Conservation (phyloP, 1,284 basidiomycete species). For the Thecaphora thlaspeos region DNA sequence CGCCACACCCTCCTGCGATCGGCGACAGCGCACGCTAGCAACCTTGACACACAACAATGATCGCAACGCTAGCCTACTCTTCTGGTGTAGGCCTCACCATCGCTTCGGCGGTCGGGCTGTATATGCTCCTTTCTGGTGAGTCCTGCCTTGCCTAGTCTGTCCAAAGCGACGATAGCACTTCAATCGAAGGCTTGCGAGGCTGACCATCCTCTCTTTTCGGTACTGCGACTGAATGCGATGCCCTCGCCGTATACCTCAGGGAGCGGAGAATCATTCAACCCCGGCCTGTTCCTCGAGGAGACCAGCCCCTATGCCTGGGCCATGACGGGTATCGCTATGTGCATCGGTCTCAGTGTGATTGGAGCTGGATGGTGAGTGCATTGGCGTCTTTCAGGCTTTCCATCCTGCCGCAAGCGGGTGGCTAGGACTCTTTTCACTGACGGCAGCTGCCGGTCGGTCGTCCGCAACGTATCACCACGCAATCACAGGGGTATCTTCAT, state of each 20-base stretch:
- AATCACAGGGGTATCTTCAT: slow-evolving; percentile 87
- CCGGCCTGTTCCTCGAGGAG: slow-evolving; percentile 75
- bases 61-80: slow-evolving; percentile 25
- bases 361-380: slow-evolving; percentile 89
- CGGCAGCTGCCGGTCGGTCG: no score
- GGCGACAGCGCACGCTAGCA: no score
- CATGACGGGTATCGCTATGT: slow-evolving; percentile 82
- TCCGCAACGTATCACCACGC: no score
- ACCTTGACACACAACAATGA: slow-evolving; percentile 14
- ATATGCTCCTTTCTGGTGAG: slow-evolving; percentile 40
- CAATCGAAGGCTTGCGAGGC: slow-evolving; percentile 14
- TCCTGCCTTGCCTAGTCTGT: no score
- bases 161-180: slow-evolving; percentile 20
- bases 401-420: no score
- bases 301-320: slow-evolving; percentile 92
- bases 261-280: slow-evolving; percentile 39
- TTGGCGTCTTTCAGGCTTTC: no score
- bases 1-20: no score
- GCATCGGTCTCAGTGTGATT: slow-evolving; percentile 87
- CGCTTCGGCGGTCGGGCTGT: slow-evolving; percentile 26
- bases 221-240: slow-evolving; percentile 34
- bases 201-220: slow-evolving; percentile 14
- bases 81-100: slow-evolving; percentile 14
- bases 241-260: slow-evolving; percentile 31
- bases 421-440: no score